A percentile compares a stretch with the other conserved stretches of the same genome.
Evolutionary conservation across 352 stramenopile species (phyloP).

Genomic region (Phytophthora sp.): DNA sequence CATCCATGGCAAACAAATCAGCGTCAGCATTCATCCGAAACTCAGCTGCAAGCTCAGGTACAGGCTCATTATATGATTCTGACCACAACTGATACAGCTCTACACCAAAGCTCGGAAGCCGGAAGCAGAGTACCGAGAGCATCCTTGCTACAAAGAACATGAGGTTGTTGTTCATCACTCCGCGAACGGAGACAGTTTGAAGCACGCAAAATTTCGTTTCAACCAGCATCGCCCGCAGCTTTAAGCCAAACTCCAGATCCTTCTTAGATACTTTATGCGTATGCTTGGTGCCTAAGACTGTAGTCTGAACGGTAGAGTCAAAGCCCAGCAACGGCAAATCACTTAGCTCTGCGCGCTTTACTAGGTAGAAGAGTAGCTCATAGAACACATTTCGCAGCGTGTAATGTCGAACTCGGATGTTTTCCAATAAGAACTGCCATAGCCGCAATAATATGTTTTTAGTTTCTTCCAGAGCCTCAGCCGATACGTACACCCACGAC

Average conservation of each 20-base stretch:
- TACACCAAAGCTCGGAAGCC: slow-evolving; percentile 85
- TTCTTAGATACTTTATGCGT: slow-evolving; percentile 79
- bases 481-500: slow-evolving; percentile 87
- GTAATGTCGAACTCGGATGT: slow-evolving; percentile 91
- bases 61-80: slow-evolving; percentile 81
- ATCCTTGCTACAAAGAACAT: slow-evolving; percentile 92
- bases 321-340: slow-evolving; percentile 86
- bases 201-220: slow-evolving; percentile 91
- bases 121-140: slow-evolving; percentile 88
- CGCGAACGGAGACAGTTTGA: slow-evolving; percentile 86
- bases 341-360: slow-evolving; percentile 87
- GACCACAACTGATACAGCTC: slow-evolving; percentile 90
- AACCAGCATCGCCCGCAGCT: slow-evolving; percentile 87
- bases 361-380: slow-evolving; percentile 88
- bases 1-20: slow-evolving; percentile 90
- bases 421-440: slow-evolving; percentile 90
- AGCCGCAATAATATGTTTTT: slow-evolving; percentile 86
- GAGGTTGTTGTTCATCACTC: slow-evolving; percentile 92
- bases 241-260: slow-evolving; percentile 85
- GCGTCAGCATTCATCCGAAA: slow-evolving; percentile 86
- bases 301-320: slow-evolving; percentile 73
- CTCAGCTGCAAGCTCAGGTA: slow-evolving; percentile 78
- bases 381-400: slow-evolving; percentile 91
- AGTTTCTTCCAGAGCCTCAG: slow-evolving; percentile 85
- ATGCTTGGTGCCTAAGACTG: slow-evolving; percentile 71